Percentiles rank a stretch among this genome's conserved stretches.
Conservation (phyloP, 495 filamentous ascomycete species). For the Neurospora sp. region DNA sequence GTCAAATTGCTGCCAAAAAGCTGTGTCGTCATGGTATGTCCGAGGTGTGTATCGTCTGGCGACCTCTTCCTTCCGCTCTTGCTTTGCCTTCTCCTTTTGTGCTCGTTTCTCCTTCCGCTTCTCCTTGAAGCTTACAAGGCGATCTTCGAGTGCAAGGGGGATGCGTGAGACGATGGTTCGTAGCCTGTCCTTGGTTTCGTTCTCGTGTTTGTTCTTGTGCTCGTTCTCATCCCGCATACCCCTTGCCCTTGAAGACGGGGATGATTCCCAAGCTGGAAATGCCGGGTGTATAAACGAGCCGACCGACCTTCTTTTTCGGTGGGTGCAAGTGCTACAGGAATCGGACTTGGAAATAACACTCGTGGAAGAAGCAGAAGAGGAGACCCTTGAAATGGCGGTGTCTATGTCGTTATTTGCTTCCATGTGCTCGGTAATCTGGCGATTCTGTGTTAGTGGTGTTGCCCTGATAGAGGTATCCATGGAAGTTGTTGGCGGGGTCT, state of each 20-base stretch:
- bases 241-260: background rate
- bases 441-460: slow-evolving; percentile 1
- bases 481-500: background rate
- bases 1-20: no score
- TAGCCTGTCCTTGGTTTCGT: background rate
- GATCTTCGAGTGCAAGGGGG: background rate
- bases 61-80: background rate
- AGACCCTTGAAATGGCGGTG: background rate
- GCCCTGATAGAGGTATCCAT: background rate
- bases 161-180: background rate
- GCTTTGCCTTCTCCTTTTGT: background rate
- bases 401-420: background rate
- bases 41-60: no score
- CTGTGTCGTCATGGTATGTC: no score
- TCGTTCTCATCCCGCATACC: background rate
- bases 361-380: background rate
- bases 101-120: background rate
- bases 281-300: background rate
- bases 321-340: background rate
- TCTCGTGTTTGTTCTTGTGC: background rate
- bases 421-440: slow-evolving; percentile 5
- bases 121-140: background rate
- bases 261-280: background rate
- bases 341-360: background rate
- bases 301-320: background rate